Percentiles rank a stretch among this genome's conserved stretches.
phyloP scores from a whole-genome alignment of 768 basidiomycete genomes.

The Leucosporidium scottii region DNA sequence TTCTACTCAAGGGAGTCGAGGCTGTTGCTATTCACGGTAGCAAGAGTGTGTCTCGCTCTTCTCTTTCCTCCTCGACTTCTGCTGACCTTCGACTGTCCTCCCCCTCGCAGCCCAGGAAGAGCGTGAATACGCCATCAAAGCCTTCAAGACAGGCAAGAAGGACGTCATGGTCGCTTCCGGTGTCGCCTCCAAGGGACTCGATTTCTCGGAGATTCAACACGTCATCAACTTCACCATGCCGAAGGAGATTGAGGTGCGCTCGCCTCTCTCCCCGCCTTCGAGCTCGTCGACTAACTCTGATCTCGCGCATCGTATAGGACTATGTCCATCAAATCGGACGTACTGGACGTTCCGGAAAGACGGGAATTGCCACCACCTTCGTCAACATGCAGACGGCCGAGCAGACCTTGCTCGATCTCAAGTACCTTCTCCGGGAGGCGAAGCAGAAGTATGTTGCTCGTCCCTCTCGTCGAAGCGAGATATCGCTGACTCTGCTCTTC shows the following conservation, averaged over 20 bases:
- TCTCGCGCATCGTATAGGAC: conserved; percentile 46
- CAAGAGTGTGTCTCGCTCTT: conserved; percentile 58
- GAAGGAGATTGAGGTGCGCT: conserved; percentile 76
- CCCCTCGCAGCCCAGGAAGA: conserved; percentile 76
- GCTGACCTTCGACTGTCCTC: background rate
- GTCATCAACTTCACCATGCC: conserved; percentile 99
- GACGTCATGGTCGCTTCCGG: conserved; percentile 99
- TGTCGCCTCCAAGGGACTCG: conserved; percentile 94
- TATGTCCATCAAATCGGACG: conserved; percentile 99
- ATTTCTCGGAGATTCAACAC: conserved; percentile 98
- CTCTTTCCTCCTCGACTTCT: background rate
- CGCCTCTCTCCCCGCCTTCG: background rate
- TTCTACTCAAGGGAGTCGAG: conserved; percentile 92
- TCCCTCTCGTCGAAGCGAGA: background rate
- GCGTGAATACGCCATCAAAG: conserved; percentile 95
- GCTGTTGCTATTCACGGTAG: conserved; percentile 98
- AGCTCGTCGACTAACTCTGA: too few species aligned
- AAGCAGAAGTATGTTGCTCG: conserved; percentile 74
- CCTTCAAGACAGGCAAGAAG: conserved; percentile 94
- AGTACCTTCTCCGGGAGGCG: conserved; percentile 92
- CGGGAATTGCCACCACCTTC: conserved; percentile 97
- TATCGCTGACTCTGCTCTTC: conserved; percentile 24
- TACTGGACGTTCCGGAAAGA: conserved; percentile 94
- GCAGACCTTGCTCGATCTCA: conserved; percentile 91
- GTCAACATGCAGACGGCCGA: conserved; percentile 97